These are phyloP conservation scores for Coemansia sp. DNA, from an alignment of 371 early-diverging fungal species.

Conservation along the genomic window DNA sequence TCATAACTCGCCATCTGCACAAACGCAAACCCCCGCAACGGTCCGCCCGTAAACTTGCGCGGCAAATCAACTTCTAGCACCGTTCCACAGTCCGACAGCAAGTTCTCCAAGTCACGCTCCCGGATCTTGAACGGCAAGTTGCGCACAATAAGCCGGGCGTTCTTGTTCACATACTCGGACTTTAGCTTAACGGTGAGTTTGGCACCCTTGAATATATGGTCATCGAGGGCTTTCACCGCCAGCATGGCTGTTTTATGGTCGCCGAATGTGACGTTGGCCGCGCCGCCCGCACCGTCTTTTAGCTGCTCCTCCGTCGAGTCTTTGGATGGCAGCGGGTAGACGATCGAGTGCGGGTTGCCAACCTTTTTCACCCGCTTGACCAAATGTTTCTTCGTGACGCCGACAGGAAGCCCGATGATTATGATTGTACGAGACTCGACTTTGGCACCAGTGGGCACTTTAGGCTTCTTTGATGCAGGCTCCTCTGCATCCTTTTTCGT, in stretches of 20 bases:
- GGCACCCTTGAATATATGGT: constrained; percentile 66
- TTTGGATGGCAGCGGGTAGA: constrained; percentile 55
- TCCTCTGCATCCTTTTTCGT: constrained; percentile 24
- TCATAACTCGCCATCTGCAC: constrained; percentile 70
- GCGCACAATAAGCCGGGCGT: constrained; percentile 81
- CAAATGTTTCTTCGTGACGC: constrained; percentile 63
- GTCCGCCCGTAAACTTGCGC: constrained; percentile 67
- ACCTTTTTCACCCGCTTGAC: constrained; percentile 68
- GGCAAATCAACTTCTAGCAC: constrained; percentile 72
- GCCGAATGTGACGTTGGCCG: constrained; percentile 47
- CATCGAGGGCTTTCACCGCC: constrained; percentile 61
- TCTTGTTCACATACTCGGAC: constrained; percentile 48
- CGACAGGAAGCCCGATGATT: constrained; percentile 46
- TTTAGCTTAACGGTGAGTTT: constrained; percentile 48
- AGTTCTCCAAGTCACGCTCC: constrained; percentile 60
- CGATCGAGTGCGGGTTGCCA: constrained; percentile 62
- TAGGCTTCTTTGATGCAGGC: constrained; percentile 46
- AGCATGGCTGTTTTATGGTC: constrained; percentile 50
- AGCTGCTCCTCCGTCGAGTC: constrained; percentile 45
- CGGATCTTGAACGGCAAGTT: constrained; percentile 82
- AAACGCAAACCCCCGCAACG: constrained; percentile 85
- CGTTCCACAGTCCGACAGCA: constrained; percentile 61
- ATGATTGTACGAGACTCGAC: constrained; percentile 26
- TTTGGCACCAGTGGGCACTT: constrained; percentile 11
- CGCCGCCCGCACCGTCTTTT: constrained; percentile 54